phyloP scores from a whole-genome alignment of 345 rosid species.

The Orychophragmus violaceus region DNA sequence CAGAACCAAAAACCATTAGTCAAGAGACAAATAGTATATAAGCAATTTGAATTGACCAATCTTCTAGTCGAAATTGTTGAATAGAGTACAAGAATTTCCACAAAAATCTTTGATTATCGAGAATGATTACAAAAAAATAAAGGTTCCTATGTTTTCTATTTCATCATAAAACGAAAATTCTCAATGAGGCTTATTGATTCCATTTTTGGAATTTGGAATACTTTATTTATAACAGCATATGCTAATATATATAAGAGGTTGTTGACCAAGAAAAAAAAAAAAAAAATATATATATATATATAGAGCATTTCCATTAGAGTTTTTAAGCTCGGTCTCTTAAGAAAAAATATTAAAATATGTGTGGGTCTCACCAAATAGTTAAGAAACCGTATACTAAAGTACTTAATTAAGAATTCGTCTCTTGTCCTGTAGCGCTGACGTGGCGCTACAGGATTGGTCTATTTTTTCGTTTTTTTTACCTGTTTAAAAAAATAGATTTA shows the following conservation, averaged over 20 bases:
- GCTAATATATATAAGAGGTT: not conserved
- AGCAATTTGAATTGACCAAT: not conserved
- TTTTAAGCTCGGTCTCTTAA: too few species aligned
- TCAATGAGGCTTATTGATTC: not conserved
- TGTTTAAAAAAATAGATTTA: too few species aligned
- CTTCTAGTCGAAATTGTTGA: not conserved
- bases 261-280: too few species aligned
- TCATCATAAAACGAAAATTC: not conserved
- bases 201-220: not conserved
- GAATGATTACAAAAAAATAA: not conserved
- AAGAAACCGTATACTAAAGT: too few species aligned
- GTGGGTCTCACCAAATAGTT: too few species aligned
- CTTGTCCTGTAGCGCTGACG: too few species aligned
- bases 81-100: not conserved
- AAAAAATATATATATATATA: too few species aligned
- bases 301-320: too few species aligned
- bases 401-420: too few species aligned
- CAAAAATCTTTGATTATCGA: not conserved
- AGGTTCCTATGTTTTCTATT: not conserved
- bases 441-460: too few species aligned
- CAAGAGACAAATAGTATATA: not conserved
- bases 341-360: too few species aligned
- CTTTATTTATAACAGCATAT: not conserved
- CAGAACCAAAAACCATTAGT: not conserved
- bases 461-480: too few species aligned